These are phyloP conservation scores for Eustoma russellianum DNA, from an alignment of 257 asterid genomes.

Conservation along the genomic window DNA sequence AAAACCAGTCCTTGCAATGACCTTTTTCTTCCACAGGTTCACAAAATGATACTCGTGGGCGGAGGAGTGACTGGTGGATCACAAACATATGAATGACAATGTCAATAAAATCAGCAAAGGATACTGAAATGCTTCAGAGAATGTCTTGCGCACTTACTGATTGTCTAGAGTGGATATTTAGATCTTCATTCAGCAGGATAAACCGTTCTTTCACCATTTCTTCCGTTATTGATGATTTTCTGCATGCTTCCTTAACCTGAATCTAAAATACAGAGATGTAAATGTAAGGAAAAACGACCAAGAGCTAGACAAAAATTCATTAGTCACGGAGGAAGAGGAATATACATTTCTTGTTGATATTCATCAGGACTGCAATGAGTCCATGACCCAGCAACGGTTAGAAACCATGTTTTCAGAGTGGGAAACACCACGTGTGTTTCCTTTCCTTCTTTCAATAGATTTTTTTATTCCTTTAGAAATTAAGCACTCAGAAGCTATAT, in stretches of 20 bases:
- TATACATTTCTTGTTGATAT: no score
- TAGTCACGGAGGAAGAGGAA: no score
- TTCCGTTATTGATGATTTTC: constrained; percentile 40
- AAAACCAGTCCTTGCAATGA: constrained; percentile 3
- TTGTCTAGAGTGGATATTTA: constrained; percentile 51
- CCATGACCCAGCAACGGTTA: no score
- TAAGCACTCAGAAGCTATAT: no score
- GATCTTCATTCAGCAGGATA: constrained; percentile 47
- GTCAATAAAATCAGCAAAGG: not conserved
- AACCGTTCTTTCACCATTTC: constrained; percentile 47
- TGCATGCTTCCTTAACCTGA: constrained; percentile 45
- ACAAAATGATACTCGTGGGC: constrained; percentile 55
- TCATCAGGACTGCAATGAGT: no score
- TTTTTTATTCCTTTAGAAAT: no score
- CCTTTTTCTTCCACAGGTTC: constrained; percentile 13
- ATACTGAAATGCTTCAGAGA: constrained; percentile 7
- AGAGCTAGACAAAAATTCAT: no score
- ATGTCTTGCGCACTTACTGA: constrained; percentile 30
- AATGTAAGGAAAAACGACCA: no score
- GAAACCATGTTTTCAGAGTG: no score
- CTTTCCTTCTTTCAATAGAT: no score
- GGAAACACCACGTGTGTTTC: no score
- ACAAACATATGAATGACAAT: constrained; percentile 3
- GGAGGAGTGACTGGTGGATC: constrained; percentile 36
- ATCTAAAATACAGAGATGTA: constrained; percentile 12